These are phyloP conservation scores for Senna tora DNA, from an alignment of 306 rosid species.

Conservation along the genomic window DNA sequence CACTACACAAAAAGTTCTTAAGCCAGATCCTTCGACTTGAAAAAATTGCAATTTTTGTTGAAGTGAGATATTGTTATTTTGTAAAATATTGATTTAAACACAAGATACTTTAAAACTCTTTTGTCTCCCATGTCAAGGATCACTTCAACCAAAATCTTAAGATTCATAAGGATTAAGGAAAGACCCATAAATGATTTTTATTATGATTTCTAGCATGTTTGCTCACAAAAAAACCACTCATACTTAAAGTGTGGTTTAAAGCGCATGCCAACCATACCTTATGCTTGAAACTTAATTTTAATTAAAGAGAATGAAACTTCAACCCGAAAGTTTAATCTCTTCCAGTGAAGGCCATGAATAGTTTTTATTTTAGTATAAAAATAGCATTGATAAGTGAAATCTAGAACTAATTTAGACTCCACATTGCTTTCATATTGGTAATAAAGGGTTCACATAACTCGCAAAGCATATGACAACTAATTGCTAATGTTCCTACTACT, in stretches of 20 bases:
- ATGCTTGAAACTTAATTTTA: not conserved
- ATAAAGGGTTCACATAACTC: not conserved
- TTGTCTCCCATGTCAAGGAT: not conserved
- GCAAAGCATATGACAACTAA: constrained; percentile 10
- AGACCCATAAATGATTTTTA: not conserved
- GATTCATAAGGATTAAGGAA: not conserved
- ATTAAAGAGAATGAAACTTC: too few species aligned
- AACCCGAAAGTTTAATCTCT: too few species aligned
- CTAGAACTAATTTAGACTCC: constrained; percentile 1
- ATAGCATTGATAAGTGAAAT: not conserved
- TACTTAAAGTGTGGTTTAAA: not conserved
- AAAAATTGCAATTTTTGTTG: not conserved
- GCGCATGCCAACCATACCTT: not conserved
- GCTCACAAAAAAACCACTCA: too few species aligned
- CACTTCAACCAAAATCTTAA: not conserved
- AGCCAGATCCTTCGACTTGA: not conserved
- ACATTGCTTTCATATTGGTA: not conserved
- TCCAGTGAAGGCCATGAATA: too few species aligned
- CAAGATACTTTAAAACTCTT: too few species aligned
- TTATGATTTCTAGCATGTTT: not conserved
- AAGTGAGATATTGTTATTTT: not conserved
- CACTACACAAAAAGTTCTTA: not conserved
- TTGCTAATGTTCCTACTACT: not conserved
- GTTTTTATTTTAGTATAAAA: too few species aligned
- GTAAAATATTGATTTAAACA: not conserved